phyloP scores from a whole-genome alignment of 1,284 basidiomycete species.

The Rhodotorula sp. region DNA sequence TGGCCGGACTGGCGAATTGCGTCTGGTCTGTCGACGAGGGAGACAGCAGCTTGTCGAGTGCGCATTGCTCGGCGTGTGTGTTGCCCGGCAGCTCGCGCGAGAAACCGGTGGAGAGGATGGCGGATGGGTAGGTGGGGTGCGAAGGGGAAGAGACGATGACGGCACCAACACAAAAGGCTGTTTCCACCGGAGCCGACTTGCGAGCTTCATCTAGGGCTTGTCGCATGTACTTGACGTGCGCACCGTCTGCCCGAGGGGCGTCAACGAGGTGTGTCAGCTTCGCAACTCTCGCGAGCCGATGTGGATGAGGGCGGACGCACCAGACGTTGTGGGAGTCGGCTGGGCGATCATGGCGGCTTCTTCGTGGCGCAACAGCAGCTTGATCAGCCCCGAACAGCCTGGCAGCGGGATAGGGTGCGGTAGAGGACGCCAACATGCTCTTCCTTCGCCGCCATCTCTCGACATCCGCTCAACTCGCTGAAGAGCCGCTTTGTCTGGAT shows the following conservation, averaged over 20 bases:
- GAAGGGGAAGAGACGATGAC: slow-evolving; percentile 57
- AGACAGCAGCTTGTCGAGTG: slow-evolving; percentile 65
- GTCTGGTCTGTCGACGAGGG: slow-evolving; percentile 43
- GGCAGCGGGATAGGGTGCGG: background rate
- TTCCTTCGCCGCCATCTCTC: background rate
- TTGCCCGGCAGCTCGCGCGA: slow-evolving; percentile 92
- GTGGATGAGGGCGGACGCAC: background rate
- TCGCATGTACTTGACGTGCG: slow-evolving; percentile 59
- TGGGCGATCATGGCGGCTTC: background rate
- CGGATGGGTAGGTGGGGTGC: slow-evolving; percentile 44
- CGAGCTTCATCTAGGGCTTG: slow-evolving; percentile 70
- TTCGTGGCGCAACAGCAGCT: background rate
- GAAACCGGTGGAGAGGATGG: slow-evolving; percentile 74
- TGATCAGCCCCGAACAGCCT: background rate
- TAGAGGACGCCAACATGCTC: background rate
- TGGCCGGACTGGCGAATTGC: slow-evolving; percentile 41
- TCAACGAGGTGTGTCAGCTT: too few relatives aligned
- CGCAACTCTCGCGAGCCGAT: background rate
- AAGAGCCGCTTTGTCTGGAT: too few relatives aligned
- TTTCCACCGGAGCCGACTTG: slow-evolving; percentile 68
- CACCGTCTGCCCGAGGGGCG: slow-evolving; percentile 40
- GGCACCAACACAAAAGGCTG: slow-evolving; percentile 94
- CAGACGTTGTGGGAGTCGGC: slow-evolving; percentile 1
- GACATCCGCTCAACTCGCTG: too few relatives aligned
- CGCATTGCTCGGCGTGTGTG: slow-evolving; percentile 97